Evolutionary conservation across 257 asterid species (phyloP).

Genomic region (Cynanchum wilfordii): DNA sequence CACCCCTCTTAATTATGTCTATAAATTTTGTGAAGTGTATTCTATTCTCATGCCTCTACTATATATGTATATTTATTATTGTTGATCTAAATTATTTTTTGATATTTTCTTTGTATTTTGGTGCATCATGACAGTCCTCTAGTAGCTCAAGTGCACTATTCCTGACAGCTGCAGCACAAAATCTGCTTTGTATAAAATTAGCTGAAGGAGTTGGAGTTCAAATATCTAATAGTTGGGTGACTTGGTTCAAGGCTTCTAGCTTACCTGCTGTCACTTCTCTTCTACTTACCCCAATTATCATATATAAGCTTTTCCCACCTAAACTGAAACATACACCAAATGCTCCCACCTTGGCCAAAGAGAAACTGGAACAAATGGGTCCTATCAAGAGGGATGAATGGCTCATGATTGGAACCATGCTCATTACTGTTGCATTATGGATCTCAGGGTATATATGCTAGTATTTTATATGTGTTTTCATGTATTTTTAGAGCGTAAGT

Average conservation of each 20-base stretch:
- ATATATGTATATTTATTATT: background rate
- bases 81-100: background rate
- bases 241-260: constrained; percentile 63
- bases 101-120: constrained; percentile 11
- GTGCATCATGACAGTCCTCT: constrained; percentile 41
- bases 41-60: too few relatives aligned
- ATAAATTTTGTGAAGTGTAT: too few relatives aligned
- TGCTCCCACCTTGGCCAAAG: constrained; percentile 63
- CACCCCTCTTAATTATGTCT: too few relatives aligned
- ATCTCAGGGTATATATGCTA: constrained; percentile 47
- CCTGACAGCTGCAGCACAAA: constrained; percentile 86
- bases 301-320: constrained; percentile 66
- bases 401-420: constrained; percentile 64
- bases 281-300: constrained; percentile 45
- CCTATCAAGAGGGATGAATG: constrained; percentile 64
- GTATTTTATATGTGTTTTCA: too few relatives aligned
- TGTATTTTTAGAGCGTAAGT: too few relatives aligned
- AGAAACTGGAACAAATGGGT: constrained; percentile 65
- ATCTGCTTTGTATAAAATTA: constrained; percentile 58
- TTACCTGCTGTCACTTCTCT: constrained; percentile 48
- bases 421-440: constrained; percentile 65
- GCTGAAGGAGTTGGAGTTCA: constrained; percentile 72
- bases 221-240: constrained; percentile 54
- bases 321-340: constrained; percentile 64
- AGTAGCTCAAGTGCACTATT: constrained; percentile 71